Evolutionary conservation across 768 basidiomycete genomes (phyloP), one percentile per base, ranked within the genome.

Genomic region (Russula vinacea): DNA sequence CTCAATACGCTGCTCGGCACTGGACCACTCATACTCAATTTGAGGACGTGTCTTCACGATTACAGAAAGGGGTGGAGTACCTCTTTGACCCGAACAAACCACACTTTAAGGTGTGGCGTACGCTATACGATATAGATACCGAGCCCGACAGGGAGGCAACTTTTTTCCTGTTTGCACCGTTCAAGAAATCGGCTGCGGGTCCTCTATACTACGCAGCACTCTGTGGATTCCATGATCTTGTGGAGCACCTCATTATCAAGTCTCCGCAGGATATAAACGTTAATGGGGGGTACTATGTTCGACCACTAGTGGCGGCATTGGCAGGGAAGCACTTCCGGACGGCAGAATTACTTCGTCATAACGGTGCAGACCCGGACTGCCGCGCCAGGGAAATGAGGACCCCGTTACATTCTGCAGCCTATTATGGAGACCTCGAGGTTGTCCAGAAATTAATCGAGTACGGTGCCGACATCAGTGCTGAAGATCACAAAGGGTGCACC

Each of bases 71-170:
- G 13, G 32, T 44, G 42, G 29, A 57, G 32, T 1, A 11, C 7
- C 29, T 57, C 0, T 57, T 57, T 14, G 14, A 57, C 42, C 19
- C 5, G 1, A 19, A 33, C 29, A 45, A n/a, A 22, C 56, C 42
- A 16, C 26, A 44, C 32, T 57, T 57, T 22, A 1, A 0, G 6
- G 42, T n/a, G 2, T 57, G 56, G 56, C 17, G 44, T 13, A 3
- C 5, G 4, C 29, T 44, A 1, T 32, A 33, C 19, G 42, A 57
- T n/a, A 22, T 57, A 0, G 56, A 57, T n/a, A 29, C 5, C 26
- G 0, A 10, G 2, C 22, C 5, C 11, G 14, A 1, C 2, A 0
- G 2, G 0, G 11, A 1, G 14, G 2, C 35, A 2, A 2, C 24
- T 1, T 55, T 39, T 39, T 17, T 2, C 22, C 0, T 1, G 5